Evolutionary conservation across 106 monocot genomes (phyloP), one percentile per base, ranked within the genome.

Genomic region (Narthecium ossifragum): DNA sequence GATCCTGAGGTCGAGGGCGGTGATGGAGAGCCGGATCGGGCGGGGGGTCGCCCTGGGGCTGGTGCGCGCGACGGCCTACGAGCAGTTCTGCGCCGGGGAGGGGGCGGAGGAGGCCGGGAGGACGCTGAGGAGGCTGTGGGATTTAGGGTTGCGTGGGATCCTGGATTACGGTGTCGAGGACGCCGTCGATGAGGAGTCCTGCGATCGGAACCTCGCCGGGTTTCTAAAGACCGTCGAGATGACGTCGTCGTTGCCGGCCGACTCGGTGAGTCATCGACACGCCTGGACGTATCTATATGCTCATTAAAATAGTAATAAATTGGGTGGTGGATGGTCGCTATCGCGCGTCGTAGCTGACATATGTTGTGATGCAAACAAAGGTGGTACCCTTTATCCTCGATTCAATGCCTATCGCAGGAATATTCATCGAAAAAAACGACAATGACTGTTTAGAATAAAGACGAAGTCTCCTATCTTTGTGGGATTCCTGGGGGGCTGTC

Each of bases 121-220:
- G 68, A 84, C 86, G 32, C 72, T 90, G 61, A 8, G 58, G 56
- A 46, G 26, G 57, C 57, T 96, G 15, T 83, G 84, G 86, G 70
- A 32, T 11, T 26, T 28, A 37, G 86, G 96, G 27, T 24, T 96
- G 70, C 39, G 75, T 30, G 83, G 75, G 57, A 84, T 96, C 36
- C 71, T 96, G 34, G 90, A 96, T 63, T 96, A 84, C 71, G 80
- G 86, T 8, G 67, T 83, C 7, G 96, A 96, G 68, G 96, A 96
- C 68, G 90, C 86, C 7, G 78, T 67, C 20, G 84, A 80, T 33
- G 59, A 64, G 9, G 64, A 26, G 17, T 80, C 62, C 0, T 90
- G 86, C 63, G 75, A 79, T 10, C 74, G 78, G 51, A 96, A 96
- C 50, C 53, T 90, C 13, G 64, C 32, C 5, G 90, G 73, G 8